phyloP scores from a whole-genome alignment of 768 basidiomycete species.

The Tephrocybe sp. region DNA sequence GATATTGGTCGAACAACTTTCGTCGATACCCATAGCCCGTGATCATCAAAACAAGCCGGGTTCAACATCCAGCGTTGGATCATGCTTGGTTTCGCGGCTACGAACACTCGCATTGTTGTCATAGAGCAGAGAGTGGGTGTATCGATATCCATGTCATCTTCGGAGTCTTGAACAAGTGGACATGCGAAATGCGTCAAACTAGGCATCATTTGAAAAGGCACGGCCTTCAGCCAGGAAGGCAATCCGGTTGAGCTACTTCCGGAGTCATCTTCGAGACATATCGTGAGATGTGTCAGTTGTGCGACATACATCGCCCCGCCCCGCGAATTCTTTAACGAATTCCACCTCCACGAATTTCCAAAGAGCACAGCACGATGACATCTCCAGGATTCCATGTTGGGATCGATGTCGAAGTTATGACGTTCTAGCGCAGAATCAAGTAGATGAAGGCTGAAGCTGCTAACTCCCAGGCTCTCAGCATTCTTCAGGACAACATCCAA shows the following conservation, averaged over 20 bases:
- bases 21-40: not conserved
- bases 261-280: slow-evolving; percentile 24
- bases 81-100: not conserved
- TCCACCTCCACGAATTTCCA: slow-evolving; percentile 30
- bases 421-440: slow-evolving; percentile 29
- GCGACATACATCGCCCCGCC: slow-evolving; percentile 31
- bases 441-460: slow-evolving; percentile 28
- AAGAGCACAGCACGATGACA: slow-evolving; percentile 30
- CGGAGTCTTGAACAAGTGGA: slow-evolving; percentile 13
- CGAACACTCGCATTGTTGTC: slow-evolving; percentile 12
- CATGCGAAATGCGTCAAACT: slow-evolving; percentile 33
- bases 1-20: not conserved
- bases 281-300: slow-evolving; percentile 33
- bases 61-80: slow-evolving; percentile 23
- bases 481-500: slow-evolving; percentile 21
- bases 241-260: not conserved
- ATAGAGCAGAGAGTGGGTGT: no score
- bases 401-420: slow-evolving; percentile 2
- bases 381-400: slow-evolving; percentile 17
- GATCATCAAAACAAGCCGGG: not conserved
- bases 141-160: not conserved
- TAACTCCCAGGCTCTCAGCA: slow-evolving; percentile 31
- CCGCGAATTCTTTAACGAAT: slow-evolving; percentile 24
- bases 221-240: slow-evolving; percentile 20
- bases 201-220: slow-evolving; percentile 31